A percentile compares a stretch with the other conserved stretches of the same genome.
Evolutionary conservation across 2,329 filamentous ascomycete genomes (phyloP).

Genomic region (Metarhizium rileyi): DNA sequence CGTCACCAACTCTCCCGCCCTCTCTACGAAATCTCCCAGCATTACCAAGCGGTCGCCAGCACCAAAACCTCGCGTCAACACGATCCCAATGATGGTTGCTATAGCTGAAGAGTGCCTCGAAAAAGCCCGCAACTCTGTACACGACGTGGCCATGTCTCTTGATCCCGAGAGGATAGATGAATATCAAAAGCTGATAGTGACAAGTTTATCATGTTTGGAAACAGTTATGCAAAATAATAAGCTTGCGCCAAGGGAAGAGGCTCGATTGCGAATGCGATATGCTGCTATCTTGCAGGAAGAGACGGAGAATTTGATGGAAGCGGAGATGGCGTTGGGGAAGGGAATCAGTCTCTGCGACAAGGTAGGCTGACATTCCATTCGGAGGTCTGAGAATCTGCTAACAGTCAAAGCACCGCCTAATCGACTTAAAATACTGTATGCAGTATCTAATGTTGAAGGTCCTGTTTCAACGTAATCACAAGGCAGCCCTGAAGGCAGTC

Average conservation of each 20-base stretch:
- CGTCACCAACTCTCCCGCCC: constrained; percentile 31
- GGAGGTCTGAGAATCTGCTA: not conserved
- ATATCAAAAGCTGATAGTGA: constrained; percentile 64
- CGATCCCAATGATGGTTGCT: constrained; percentile 52
- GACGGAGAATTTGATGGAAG: constrained; percentile 65
- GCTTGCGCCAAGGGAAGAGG: constrained; percentile 56
- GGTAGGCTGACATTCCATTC: constrained; percentile 24
- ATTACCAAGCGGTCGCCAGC: constrained; percentile 34
- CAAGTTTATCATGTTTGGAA: constrained; percentile 63
- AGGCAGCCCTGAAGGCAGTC: constrained; percentile 62
- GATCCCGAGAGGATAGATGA: constrained; percentile 40
- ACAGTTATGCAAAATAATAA: constrained; percentile 52
- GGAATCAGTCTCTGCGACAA: constrained; percentile 61
- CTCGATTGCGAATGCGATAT: constrained; percentile 59
- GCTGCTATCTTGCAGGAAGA: constrained; percentile 63
- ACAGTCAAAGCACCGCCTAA: constrained; percentile 25
- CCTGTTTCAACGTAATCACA: constrained; percentile 59
- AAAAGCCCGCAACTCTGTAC: constrained; percentile 49
- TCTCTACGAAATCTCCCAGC: constrained; percentile 29
- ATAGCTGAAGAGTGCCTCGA: constrained; percentile 67
- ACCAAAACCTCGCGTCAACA: constrained; percentile 34
- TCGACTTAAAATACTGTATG: constrained; percentile 68
- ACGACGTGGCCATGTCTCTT: constrained; percentile 32
- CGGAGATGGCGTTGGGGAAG: constrained; percentile 62
- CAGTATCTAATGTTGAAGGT: constrained; percentile 63